Evolutionary conservation across 176 grass and related monocot genomes (phyloP), one percentile per base, ranked within the genome.

Genomic region (Ensete glaucum): DNA sequence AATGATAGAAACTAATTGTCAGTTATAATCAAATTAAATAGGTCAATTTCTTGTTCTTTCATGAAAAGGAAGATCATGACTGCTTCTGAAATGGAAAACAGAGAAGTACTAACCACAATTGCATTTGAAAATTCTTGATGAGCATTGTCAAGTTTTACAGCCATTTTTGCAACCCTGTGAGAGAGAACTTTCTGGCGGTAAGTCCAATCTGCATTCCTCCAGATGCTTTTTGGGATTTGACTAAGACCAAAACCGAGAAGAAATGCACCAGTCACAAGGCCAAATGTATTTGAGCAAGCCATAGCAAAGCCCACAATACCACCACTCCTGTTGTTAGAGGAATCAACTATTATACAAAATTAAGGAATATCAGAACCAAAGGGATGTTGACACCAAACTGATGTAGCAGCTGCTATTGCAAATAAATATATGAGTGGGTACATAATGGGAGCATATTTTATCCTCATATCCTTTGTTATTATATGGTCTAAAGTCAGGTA

Each of bases 271-370:
- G 95, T 99, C 51, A 99, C 95, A 22, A 99, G 85, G 73, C 95
- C 95, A 84, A 99, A 99, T 27, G 95, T 99, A 87, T 99, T 99
- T 74, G 95, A 99, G 66, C 90, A 99, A 80, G 90, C 95, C 95
- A 99, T 99, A 72, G 91, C 91, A 80, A 99, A 90, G 64, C 95
- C 95, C 81, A 99, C 87, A 82, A 99, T 89, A 74, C 81, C 79
- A 29, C 84, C 90, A 51, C 89, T 84, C 95, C 94, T 98, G 82
- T 83, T 12, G 59, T 50, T 2, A 64, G 29, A 48, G 14, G n/a
- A 63, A 64, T 19, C 15, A 60, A 59, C 52, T 56, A 8, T 51
- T 48, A 64, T 43, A 76, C 64, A 27, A 76, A 52, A 52, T 23
- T 76, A 8, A 48, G 7, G 20, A 13, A n/a, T 1, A 49, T 19